phyloP scores from a whole-genome alignment of 768 basidiomycete species.

The Ramaria sp. region DNA sequence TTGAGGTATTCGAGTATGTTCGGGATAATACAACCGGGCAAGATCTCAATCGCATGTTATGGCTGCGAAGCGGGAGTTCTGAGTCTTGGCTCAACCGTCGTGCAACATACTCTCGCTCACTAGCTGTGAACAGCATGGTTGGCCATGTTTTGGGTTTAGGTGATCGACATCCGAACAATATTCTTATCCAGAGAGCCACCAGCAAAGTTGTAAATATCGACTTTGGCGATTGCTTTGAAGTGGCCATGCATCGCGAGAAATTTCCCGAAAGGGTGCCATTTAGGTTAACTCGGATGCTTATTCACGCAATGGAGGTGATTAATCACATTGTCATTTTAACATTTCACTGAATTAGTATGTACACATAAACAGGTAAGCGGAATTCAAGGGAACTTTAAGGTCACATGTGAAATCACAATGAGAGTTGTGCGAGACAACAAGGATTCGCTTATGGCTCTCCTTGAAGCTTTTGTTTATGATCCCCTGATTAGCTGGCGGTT shows the following conservation, averaged over 20 bases:
- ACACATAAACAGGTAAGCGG: conserved; percentile 79
- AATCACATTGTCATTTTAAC: neutral
- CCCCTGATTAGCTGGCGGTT: conserved; percentile 96
- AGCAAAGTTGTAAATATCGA: conserved; percentile 97
- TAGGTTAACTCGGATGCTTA: conserved; percentile 95
- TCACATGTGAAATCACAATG: conserved; percentile 98
- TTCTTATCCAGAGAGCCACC: conserved; percentile 81
- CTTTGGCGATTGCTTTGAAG: conserved; percentile 97
- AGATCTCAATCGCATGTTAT: conserved; percentile 91
- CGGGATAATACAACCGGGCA: conserved; percentile 98
- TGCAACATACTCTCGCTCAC: conserved; percentile 88
- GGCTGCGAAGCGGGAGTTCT: conserved; percentile 91
- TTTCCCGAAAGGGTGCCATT: conserved; percentile 99
- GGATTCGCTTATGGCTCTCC: conserved; percentile 97
- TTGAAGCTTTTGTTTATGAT: conserved; percentile 98
- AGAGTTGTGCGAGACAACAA: conserved; percentile 91
- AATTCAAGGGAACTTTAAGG: conserved; percentile 93
- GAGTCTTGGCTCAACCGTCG: conserved; percentile 97
- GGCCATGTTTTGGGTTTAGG: conserved; percentile 95
- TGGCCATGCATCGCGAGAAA: conserved; percentile 98
- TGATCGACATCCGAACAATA: conserved; percentile 95
- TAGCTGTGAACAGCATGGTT: conserved; percentile 97
- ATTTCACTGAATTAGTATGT: neutral
- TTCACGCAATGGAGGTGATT: conserved; percentile 93
- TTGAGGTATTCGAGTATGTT: conserved; percentile 98